Evolutionary conservation across 805 yeast genomes (phyloP), one percentile per base, ranked within the genome.

Genomic region (Candida corydali): DNA sequence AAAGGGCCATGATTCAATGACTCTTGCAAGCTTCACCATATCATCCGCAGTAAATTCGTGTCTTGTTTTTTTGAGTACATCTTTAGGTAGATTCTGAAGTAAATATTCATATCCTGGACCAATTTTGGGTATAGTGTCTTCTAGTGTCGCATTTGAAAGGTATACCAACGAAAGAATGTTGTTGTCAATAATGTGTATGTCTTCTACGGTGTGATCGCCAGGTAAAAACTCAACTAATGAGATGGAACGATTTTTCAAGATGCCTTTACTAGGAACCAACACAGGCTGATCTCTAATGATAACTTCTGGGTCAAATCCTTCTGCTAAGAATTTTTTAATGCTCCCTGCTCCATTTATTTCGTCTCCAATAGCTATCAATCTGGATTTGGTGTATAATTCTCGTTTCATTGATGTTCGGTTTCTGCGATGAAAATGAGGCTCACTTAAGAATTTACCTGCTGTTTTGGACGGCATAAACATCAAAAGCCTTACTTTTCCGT

Each of bases 51-150:
- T 63, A 32, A 88, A 60, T 3, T 73, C 70, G 11, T 61, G 55
- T 1, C 82, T 73, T 3, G 54, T 52, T 41, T 67, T 75, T 11
- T 70, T 52, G 35, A 76, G 49, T 2, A 81, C 34, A 0, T 61
- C 64, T 10, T 46, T 39, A 4, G 49, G 46, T n/a, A 58, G 34
- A 19, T 44, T 41, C 3, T 57, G 51, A 0, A 42, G 67, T 32
- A 67, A 70, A 42, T 73, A 80, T 2, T 54, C 65, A 0, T 93
- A 95, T 2, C 96, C 97, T 2, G 95, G 89, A 0, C 95, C 95
- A 8, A 91, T 58, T 70, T 12, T 70, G 59, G 8, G 64, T 52
- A 32, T 43, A 11, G 40, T 27, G 2, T 36, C 30, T 8, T 25
- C 11, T 16, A 39, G 10, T 9, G 34, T 30, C 4, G 31, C 26